Evolutionary conservation across 768 basidiomycete genomes (phyloP).

Genomic region (Pleurotus giganteus): DNA sequence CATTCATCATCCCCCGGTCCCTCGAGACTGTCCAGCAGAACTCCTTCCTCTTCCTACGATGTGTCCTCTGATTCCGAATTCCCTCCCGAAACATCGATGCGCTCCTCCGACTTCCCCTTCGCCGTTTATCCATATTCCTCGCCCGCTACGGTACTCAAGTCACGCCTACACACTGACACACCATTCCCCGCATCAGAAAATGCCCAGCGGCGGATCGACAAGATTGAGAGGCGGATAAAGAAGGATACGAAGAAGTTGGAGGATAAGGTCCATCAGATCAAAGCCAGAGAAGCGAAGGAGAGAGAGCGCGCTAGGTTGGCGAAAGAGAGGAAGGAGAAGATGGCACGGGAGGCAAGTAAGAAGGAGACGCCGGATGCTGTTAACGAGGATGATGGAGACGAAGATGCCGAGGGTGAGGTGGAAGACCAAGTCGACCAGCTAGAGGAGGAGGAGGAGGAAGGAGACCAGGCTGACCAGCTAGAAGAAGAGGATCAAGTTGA

Average conservation of each 20-base stretch:
- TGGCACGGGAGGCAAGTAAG: neutral
- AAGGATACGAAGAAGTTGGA: conserved; percentile 14
- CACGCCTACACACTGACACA: conserved; percentile 17
- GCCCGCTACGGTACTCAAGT: neutral
- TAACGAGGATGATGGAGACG: conserved; percentile 12
- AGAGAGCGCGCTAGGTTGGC: conserved; percentile 12
- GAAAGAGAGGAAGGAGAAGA: conserved; percentile 10
- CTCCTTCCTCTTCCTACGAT: neutral
- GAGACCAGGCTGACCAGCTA: conserved; percentile 12
- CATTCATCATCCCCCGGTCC: neutral
- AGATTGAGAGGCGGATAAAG: conserved; percentile 9
- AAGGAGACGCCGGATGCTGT: neutral
- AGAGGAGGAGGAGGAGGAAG: conserved; percentile 18
- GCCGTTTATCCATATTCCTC: neutral
- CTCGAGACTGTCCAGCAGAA: neutral
- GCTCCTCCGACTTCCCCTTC: neutral
- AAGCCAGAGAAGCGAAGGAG: conserved; percentile 14
- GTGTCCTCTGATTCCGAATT: neutral
- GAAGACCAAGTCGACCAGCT: conserved; percentile 21
- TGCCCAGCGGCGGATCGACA: conserved; percentile 17
- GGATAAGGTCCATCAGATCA: conserved; percentile 12
- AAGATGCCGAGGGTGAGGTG: conserved; percentile 18
- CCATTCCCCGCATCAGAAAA: conserved; percentile 21
- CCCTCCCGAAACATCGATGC: neutral
- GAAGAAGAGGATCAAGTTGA: conserved; percentile 19